Evolutionary conservation across 495 filamentous ascomycete species (phyloP).

Genomic region (Neurospora sp.): DNA sequence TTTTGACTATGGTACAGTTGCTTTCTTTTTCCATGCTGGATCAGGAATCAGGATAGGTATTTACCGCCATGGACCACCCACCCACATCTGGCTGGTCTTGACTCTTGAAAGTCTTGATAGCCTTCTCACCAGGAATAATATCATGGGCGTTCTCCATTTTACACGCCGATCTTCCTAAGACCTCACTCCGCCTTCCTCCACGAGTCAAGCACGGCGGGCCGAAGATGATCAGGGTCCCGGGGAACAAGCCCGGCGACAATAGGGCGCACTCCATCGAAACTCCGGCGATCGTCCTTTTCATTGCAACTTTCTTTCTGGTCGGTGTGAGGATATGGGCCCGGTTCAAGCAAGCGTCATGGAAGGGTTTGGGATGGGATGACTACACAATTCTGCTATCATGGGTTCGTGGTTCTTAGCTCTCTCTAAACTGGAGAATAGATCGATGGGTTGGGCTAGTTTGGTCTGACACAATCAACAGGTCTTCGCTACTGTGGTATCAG

Average conservation of each 20-base stretch:
- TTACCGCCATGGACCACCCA: not conserved
- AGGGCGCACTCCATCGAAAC: slow-evolving; percentile 22
- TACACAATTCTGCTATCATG: slow-evolving; percentile 22
- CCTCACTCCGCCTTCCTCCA: not conserved
- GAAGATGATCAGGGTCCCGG: slow-evolving; percentile 4
- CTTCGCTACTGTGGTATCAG: slow-evolving; percentile 18
- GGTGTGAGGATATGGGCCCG: slow-evolving; percentile 21
- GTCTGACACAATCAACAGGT: slow-evolving; percentile 11
- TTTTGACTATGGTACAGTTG: not conserved
- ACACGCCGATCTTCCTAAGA: not conserved
- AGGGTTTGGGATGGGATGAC: slow-evolving; percentile 27
- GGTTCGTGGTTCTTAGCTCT: slow-evolving; percentile 10
- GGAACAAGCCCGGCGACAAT: slow-evolving; percentile 11
- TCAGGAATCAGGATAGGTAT: not conserved
- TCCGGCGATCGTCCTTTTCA: slow-evolving; percentile 26
- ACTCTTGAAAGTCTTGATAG: not conserved
- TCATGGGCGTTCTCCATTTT: not conserved
- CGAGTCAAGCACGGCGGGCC: not conserved
- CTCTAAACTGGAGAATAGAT: not conserved
- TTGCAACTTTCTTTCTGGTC: slow-evolving; percentile 21
- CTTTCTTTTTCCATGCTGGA: not conserved
- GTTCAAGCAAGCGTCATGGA: slow-evolving; percentile 13
- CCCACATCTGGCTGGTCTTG: not conserved
- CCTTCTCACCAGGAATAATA: not conserved
- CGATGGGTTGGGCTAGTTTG: not conserved